Evolutionary conservation across 2,329 filamentous ascomycete genomes (phyloP).

Genomic region (Alternaria rosae): DNA sequence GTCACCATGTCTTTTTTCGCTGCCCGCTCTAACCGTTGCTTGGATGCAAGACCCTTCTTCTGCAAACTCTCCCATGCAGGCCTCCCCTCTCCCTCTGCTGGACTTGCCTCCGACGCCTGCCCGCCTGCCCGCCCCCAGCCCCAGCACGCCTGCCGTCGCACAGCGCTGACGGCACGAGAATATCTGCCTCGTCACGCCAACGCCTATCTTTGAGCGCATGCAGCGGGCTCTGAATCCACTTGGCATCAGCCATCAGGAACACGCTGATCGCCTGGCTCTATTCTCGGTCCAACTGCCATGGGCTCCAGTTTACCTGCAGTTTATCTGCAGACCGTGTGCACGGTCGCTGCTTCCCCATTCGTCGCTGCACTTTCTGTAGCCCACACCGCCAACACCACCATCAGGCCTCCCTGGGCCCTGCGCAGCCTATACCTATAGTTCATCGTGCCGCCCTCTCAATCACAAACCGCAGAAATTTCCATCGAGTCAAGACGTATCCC

Average conservation of each 20-base stretch:
- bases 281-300: conserved; percentile 8
- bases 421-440: conserved; percentile 2
- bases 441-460: not conserved
- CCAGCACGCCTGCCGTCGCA: conserved; percentile 3
- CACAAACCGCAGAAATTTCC: conserved; percentile 11
- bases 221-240: conserved; percentile 3
- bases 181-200: conserved; percentile 1
- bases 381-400: conserved; percentile 11
- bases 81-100: not conserved
- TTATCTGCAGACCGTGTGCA: not conserved
- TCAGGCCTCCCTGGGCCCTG: not conserved
- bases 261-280: conserved; percentile 10
- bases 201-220: not conserved
- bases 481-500: conserved; percentile 7
- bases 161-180: conserved; percentile 1
- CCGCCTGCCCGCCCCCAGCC: not conserved
- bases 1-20: conserved; percentile 8
- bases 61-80: not conserved
- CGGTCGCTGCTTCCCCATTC: conserved; percentile 4
- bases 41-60: conserved; percentile 5
- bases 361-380: conserved; percentile 2
- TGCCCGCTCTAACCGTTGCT: conserved; percentile 17
- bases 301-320: conserved; percentile 1
- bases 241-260: conserved; percentile 7
- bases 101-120: not conserved